Evolutionary conservation across 208 protist genomes (phyloP), one percentile per base, ranked within the genome.

Genomic region (Leishmania amazonensis): DNA sequence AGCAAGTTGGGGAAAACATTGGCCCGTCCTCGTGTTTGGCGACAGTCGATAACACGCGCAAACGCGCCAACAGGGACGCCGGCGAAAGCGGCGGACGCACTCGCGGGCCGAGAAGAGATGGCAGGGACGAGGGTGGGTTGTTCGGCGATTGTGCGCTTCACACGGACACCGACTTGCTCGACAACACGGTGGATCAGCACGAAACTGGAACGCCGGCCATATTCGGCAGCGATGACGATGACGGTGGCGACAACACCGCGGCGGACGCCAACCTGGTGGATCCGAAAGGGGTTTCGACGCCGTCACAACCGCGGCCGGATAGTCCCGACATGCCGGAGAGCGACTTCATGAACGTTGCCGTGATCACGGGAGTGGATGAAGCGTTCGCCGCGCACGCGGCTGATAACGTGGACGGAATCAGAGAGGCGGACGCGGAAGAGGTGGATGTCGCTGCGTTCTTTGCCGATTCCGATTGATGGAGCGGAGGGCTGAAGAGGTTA

Each of bases 401-500:
- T 1, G 35, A 24, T 42, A 24, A 54, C 51, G 71, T 21, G 8
- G 65, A 76, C 21, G 49, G 24, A n/a, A 70, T 76, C 17, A 67
- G 76, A 21, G 87, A 68, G 51, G 70, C 62, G 5, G 83, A 83
- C 7, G 75, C 76, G 38, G 86, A 85, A 4, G 76, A 85, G 74
- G 90, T 90, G 31, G 90, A 87, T 24, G 67, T 94, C 3, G 83
- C 87, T 15, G 90, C 79, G 11, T 93, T 94, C 79, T 94, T 93
- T 75, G 86, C 85, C 45, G 89, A 91, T 49, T 88, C 85, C 31
- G 90, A 93, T 80, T 89, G 83, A 76, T 81, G 21, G 67, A 62
- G 53, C 49, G 31, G 3, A 24, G 24, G 42, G 42, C 9, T 78
- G 3, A 24, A 11, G 47, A 31, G n/a, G 45, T 17, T 15, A 54